phyloP scores from a whole-genome alignment of 176 grass and related monocot species.

The Oryza nivara region DNA sequence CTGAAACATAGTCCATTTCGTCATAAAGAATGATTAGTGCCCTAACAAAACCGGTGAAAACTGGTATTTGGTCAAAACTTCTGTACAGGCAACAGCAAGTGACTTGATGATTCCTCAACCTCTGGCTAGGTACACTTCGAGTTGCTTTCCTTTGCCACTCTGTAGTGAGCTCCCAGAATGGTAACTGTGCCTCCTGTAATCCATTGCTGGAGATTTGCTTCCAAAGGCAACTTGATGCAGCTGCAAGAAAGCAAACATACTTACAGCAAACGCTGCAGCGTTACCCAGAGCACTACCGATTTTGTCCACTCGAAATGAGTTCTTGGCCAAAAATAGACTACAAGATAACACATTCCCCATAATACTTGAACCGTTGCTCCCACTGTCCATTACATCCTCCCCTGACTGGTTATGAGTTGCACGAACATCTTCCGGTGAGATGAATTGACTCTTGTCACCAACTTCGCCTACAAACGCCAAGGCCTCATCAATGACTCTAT shows the following conservation, averaged over 20 bases:
- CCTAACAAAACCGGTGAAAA: conserved; percentile 47
- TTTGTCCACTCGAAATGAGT: conserved; percentile 49
- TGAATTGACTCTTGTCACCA: conserved; percentile 50
- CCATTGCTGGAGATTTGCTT: conserved; percentile 29
- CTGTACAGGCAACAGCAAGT: conserved; percentile 40
- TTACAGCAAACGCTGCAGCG: conserved; percentile 72
- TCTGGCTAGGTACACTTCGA: conserved; percentile 69
- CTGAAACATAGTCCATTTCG: conserved; percentile 30
- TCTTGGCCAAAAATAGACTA: conserved; percentile 65
- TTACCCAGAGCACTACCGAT: conserved; percentile 64
- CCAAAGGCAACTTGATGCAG: conserved; percentile 65
- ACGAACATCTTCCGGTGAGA: conserved; percentile 56
- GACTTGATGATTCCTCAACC: conserved; percentile 52
- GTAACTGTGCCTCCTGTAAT: conserved; percentile 43
- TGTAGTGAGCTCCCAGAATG: conserved; percentile 44
- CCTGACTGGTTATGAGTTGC: conserved; percentile 36
- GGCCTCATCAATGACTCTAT: conserved; percentile 77
- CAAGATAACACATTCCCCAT: conserved; percentile 55
- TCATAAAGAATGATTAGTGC: conserved; percentile 54
- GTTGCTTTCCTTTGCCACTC: conserved; percentile 49
- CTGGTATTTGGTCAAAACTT: conserved; percentile 42
- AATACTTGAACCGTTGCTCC: conserved; percentile 51
- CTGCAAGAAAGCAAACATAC: conserved; percentile 81
- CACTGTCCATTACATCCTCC: conserved; percentile 40
- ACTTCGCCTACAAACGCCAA: conserved; percentile 76